A percentile compares a stretch with the other conserved stretches of the same genome.
These are phyloP conservation scores for Phytophthora boehmeriae DNA, from an alignment of 352 stramenopile genomes.

Conservation along the genomic window DNA sequence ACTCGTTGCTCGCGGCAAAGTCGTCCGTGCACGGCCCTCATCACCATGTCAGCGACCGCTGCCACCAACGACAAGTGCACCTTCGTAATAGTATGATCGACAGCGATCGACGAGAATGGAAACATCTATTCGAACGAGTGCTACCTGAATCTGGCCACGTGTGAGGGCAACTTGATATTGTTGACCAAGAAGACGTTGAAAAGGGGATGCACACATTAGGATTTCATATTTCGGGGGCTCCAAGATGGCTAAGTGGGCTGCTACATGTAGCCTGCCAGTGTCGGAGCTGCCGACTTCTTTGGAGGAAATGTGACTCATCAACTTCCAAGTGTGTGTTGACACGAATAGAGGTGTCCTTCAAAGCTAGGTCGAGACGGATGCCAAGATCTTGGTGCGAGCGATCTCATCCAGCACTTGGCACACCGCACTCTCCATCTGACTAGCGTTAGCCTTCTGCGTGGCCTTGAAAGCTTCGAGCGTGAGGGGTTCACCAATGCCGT, in stretches of 20 bases:
- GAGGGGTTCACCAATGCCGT: slow-evolving; percentile 81
- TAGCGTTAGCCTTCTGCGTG: slow-evolving; percentile 76
- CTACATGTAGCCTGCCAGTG: background rate
- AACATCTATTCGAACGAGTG: too few species aligned
- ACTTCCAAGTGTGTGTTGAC: background rate
- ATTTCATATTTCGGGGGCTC: slow-evolving; percentile 14
- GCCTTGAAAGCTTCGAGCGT: slow-evolving; percentile 84
- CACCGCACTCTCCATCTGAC: slow-evolving; percentile 71
- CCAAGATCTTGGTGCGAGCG: slow-evolving; percentile 34
- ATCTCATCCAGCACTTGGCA: slow-evolving; percentile 65
- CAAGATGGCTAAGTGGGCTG: background rate
- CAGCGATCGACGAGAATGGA: too few species aligned
- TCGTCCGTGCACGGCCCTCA: too few species aligned
- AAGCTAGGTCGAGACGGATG: slow-evolving; percentile 21
- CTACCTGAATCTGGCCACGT: too few species aligned
- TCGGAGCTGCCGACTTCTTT: slow-evolving; percentile 2
- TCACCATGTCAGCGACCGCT: too few species aligned
- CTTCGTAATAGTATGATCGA: too few species aligned
- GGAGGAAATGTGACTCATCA: too few species aligned
- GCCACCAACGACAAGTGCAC: too few species aligned
- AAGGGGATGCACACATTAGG: too few species aligned
- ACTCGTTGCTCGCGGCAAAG: too few species aligned
- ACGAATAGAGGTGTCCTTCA: slow-evolving; percentile 2
- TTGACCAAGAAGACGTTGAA: too few species aligned
- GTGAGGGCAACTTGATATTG: too few species aligned